Base-by-base conservation (phyloP, 1,284 basidiomycete genomes). In the Cystobasidium pallidum region DNA sequence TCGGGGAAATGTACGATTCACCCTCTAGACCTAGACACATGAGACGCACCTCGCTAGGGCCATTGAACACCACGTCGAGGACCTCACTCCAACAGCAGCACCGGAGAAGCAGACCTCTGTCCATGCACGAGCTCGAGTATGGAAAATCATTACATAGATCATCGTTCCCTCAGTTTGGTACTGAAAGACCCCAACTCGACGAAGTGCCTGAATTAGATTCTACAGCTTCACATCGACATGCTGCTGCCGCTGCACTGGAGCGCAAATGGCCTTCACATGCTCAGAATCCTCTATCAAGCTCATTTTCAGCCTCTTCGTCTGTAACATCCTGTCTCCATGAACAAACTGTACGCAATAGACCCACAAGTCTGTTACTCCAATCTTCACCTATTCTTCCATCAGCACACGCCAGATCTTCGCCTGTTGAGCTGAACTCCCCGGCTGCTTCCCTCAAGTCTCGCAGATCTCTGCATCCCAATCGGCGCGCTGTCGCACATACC, bases 351-450 rank as follows among this genome's bases (percentile, higher is more conserved):
- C 6, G 26, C 7, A 39, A 39, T n/a, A 24, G 58, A 28, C 62
- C 62, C 7, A 30, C 45, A 32, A 64, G 62, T 15, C n/a, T 64
- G 7, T 47, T 64, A 15, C 39, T 64, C 7, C 62, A 51, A 36
- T 64, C 62, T 49, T 64, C 62, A 21, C 62, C 62, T 64, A 51
- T 64, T 21, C 15, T 64, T 3, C n/a, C 62, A 32, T 64, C 62
- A 26, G 15, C 62, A 26, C 47, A 39, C 34, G 47, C 26, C 17
- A 30, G 45, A 8, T 7, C 10, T 30, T 28, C 19, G 19, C 2
- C 26, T n/a, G 45, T 7, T 6, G 26, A 32, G 28, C 8, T 30
- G 43, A 45, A 51, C 19, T 64, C 62, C 8, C 62, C 62, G 3
- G 62, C 62, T 21, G 45, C 62, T 30, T 64, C 62, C 24, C 24